Evolutionary conservation across 768 basidiomycete species (phyloP).

Genomic region (Podaxis carcinomalis): DNA sequence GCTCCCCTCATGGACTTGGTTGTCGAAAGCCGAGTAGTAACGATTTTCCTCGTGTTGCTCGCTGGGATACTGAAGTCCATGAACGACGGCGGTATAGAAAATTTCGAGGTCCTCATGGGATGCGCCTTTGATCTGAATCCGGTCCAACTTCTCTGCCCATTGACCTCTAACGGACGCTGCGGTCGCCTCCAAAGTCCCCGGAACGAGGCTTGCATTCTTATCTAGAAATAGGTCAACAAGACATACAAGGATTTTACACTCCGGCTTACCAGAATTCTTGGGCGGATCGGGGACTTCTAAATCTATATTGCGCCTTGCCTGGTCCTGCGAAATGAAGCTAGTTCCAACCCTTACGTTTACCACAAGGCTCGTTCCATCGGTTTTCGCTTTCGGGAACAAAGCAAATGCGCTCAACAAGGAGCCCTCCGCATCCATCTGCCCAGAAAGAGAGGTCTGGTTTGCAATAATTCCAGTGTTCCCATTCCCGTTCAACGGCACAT

Average conservation of each 20-base stretch:
- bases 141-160: conserved; percentile 57
- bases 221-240: neutral
- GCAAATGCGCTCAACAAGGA: conserved; percentile 47
- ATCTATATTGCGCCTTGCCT: conserved; percentile 50
- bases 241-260: neutral
- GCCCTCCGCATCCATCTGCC: conserved; percentile 28
- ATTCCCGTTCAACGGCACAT: conserved; percentile 15
- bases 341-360: conserved; percentile 64
- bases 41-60: conserved; percentile 60
- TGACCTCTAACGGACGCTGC: conserved; percentile 39
- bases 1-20: conserved; percentile 51
- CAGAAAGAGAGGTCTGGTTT: conserved; percentile 15
- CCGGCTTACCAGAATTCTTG: neutral
- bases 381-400: conserved; percentile 29
- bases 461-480: neutral
- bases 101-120: conserved; percentile 24
- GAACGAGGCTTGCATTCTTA: neutral
- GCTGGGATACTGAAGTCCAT: conserved; percentile 72
- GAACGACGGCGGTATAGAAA: conserved; percentile 61
- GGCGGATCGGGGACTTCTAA: conserved; percentile 23
- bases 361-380: conserved; percentile 14
- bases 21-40: conserved; percentile 78
- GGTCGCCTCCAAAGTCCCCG: conserved; percentile 44
- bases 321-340: conserved; percentile 69
- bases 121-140: conserved; percentile 34